Base-by-base conservation (phyloP, 805 yeast species). In the Pichia cephalocereana region DNA sequence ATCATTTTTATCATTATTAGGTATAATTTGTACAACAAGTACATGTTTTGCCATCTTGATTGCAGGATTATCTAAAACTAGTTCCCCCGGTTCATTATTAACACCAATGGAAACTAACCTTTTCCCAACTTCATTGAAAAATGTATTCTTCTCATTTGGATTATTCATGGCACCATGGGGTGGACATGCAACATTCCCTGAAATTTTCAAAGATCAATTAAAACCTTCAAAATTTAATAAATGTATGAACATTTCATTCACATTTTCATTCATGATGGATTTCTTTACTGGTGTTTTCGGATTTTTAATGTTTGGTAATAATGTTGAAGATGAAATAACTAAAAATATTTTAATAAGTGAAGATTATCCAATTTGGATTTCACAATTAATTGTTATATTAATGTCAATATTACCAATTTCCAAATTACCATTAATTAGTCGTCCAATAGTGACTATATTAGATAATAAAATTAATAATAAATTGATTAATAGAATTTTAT, bases 331-430 rank as follows among this genome's bases (percentile, higher is more conserved):
- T 54, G 82, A 78, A 55, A 69, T 77, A 39, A 75, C 81, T 17
- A 73, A 71, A 54, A 75, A 71, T 49, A 60, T 78, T 30, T 58
- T 77, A 44, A 50, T 54, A 10, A 61, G 68, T 38, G 64, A 71
- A 14, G 75, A 77, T 3, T 77, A 75, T 54, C 82, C 82, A 0
- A 11, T 50, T 3, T 73, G 74, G 72, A 64, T 72, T 7, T 67
- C 71, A 41, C 72, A 72, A 1, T 47, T 75, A 27, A 70, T 89
- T 41, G 81, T 89, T 43, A 72, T 75, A 0, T 67, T 85, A 39
- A 83, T 88, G 75, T 85, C 95, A n/a, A 55, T 87, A 8, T 77
- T 89, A 26, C 96, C 96, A 1, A 63, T 88, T 31, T 86, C 96
- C 2, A 89, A 89, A 58, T 75, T 88, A 1, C 96, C 96, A 0